A percentile compares a stretch with the other conserved stretches of the same genome.
phyloP scores from a whole-genome alignment of 1,139 yeast species.

The Pichia sp. region DNA sequence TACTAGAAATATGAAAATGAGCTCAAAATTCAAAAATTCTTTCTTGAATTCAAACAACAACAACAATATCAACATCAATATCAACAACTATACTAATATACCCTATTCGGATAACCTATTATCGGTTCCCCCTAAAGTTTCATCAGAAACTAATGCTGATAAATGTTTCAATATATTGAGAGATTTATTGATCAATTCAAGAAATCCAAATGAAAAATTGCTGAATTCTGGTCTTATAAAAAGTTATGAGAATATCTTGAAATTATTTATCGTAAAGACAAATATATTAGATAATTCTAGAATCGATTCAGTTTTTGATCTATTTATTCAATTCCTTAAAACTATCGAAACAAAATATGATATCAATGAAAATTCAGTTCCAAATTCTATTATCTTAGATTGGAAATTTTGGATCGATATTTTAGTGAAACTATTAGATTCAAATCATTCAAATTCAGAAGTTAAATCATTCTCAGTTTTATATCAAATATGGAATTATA shows the following conservation, averaged over 20 bases:
- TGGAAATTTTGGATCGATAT: slow-evolving; percentile 78
- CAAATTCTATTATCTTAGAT: slow-evolving; percentile 32
- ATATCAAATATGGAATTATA: slow-evolving; percentile 66
- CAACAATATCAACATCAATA: too few species aligned
- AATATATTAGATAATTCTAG: slow-evolving; percentile 40
- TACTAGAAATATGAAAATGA: neutral
- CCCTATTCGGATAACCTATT: slow-evolving; percentile 3
- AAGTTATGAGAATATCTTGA: slow-evolving; percentile 45
- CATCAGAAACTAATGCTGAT: slow-evolving; percentile 30
- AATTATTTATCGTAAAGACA: slow-evolving; percentile 39
- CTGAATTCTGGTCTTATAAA: slow-evolving; percentile 28
- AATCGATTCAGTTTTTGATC: slow-evolving; percentile 40
- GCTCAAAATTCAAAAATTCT: slow-evolving; percentile 3
- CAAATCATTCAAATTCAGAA: slow-evolving; percentile 58
- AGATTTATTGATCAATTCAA: slow-evolving; percentile 34
- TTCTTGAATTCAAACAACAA: slow-evolving; percentile 1
- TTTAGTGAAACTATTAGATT: slow-evolving; percentile 47
- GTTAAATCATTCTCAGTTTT: slow-evolving; percentile 58
- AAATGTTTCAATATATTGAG: slow-evolving; percentile 37
- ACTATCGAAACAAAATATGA: slow-evolving; percentile 15
- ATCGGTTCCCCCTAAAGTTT: slow-evolving; percentile 28
- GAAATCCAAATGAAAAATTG: slow-evolving; percentile 30
- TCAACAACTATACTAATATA: neutral
- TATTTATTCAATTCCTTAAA: slow-evolving; percentile 39
- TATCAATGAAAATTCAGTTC: slow-evolving; percentile 9